phyloP scores from a whole-genome alignment of 495 filamentous ascomycete genomes.

The Penicillium subrubescens region DNA sequence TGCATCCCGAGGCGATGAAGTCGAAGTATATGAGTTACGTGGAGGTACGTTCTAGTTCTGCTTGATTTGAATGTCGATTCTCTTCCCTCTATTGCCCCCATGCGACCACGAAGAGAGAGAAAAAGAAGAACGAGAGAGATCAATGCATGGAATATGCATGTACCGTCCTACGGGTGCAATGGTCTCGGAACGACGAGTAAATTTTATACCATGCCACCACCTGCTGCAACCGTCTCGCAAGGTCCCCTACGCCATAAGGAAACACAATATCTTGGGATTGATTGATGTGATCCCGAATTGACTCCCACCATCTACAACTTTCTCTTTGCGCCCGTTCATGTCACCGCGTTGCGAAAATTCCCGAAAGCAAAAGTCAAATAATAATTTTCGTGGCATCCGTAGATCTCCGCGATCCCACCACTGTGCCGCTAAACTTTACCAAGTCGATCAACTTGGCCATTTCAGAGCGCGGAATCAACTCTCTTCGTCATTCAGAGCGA shows the following conservation, averaged over 20 bases:
- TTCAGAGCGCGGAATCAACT: conserved; percentile 91
- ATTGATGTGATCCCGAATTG: neutral
- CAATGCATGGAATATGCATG: neutral
- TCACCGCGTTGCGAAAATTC: conserved; percentile 19
- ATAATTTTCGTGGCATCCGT: conserved; percentile 23
- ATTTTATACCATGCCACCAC: conserved; percentile 8
- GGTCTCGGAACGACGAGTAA: conserved; percentile 2
- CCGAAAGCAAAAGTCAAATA: conserved; percentile 20
- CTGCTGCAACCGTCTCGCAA: conserved; percentile 12
- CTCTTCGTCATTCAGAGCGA: conserved; percentile 68
- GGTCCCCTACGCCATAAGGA: conserved; percentile 12
- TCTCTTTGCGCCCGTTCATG: neutral
- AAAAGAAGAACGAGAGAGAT: neutral
- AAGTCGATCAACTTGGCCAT: conserved; percentile 97
- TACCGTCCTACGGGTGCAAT: neutral
- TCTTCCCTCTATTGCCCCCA: conserved; percentile 4
- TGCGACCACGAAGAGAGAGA: neutral
- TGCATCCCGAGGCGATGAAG: conserved; percentile 78
- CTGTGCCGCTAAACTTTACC: conserved; percentile 89
- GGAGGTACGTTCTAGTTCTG: conserved; percentile 63
- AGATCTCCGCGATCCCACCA: conserved; percentile 87
- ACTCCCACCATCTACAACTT: neutral
- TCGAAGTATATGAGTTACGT: conserved; percentile 93
- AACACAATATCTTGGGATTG: neutral
- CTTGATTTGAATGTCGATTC: conserved; percentile 4